Conservation (phyloP, 2,329 filamentous ascomycete genomes). For the Incumbomyces delicatus region DNA sequence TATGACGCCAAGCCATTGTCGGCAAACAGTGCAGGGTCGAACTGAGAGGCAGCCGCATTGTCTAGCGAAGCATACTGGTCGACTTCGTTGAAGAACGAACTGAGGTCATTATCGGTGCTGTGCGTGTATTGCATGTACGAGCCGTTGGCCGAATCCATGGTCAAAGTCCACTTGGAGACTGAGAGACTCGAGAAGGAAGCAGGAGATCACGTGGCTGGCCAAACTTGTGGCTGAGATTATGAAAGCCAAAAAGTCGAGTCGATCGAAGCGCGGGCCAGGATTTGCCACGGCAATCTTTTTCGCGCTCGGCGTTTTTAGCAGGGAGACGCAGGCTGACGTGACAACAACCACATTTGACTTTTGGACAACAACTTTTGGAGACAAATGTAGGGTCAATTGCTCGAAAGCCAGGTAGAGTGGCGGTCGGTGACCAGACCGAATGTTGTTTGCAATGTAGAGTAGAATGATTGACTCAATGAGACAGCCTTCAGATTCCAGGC, state of each 20-base stretch:
- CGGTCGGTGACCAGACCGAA: background rate
- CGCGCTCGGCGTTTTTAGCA: constrained; percentile 3
- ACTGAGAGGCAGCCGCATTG: background rate
- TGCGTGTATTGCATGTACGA: constrained; percentile 15
- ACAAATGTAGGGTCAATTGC: constrained; percentile 2
- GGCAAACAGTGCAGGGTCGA: constrained; percentile 18
- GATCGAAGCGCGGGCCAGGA: background rate
- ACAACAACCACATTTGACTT: constrained; percentile 2
- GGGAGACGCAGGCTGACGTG: constrained; percentile 8
- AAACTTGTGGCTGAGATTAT: constrained; percentile 7
- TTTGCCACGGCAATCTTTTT: constrained; percentile 7
- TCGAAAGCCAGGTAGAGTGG: background rate
- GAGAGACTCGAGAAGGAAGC: background rate
- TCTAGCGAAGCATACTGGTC: background rate
- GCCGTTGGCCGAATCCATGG: constrained; percentile 4
- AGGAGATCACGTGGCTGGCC: constrained; percentile 1
- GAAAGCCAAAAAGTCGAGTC: constrained; percentile 1
- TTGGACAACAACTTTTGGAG: constrained; percentile 1
- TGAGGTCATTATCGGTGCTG: constrained; percentile 16
- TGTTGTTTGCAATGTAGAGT: constrained; percentile 5
- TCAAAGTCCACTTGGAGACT: background rate
- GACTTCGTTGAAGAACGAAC: constrained; percentile 9
- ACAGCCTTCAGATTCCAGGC: too few relatives aligned
- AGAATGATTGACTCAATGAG: background rate
- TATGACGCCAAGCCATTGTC: constrained; percentile 12